Evolutionary conservation across 2,329 filamentous ascomycete genomes (phyloP).

Genomic region (Monilinia aucupariae): DNA sequence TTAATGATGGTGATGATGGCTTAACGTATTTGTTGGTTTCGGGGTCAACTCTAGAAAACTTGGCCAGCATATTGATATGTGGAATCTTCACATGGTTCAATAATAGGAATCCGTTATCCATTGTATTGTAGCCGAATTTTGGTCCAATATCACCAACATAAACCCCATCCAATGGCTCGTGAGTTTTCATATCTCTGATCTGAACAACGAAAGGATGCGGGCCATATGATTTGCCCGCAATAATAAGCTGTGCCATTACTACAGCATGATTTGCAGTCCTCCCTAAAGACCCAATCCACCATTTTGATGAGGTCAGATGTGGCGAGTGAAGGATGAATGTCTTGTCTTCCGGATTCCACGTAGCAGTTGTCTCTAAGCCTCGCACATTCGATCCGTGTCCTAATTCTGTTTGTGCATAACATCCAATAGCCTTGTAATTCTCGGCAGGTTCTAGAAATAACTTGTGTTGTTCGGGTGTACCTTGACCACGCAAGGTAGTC

Average conservation of each 20-base stretch:
- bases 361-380: conserved; percentile 45
- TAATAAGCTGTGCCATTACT: conserved; percentile 71
- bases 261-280: conserved; percentile 71
- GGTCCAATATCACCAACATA: conserved; percentile 77
- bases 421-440: conserved; percentile 68
- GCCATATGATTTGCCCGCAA: conserved; percentile 62
- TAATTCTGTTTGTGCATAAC: conserved; percentile 76
- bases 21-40: conserved; percentile 62
- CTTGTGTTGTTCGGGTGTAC: conserved; percentile 67
- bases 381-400: conserved; percentile 74
- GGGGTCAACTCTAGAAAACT: conserved; percentile 65
- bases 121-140: conserved; percentile 74
- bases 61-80: conserved; percentile 66
- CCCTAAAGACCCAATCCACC: conserved; percentile 79
- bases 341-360: conserved; percentile 67
- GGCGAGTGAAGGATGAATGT: conserved; percentile 72
- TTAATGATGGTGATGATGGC: conserved; percentile 59
- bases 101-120: conserved; percentile 76
- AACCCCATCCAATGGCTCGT: conserved; percentile 61
- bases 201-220: conserved; percentile 76
- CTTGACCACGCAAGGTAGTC: conserved; percentile 66
- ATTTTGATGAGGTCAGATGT: conserved; percentile 69
- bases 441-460: conserved; percentile 64
- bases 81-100: conserved; percentile 73
- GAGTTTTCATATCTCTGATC: conserved; percentile 64